phyloP scores from a whole-genome alignment of 257 asterid genomes.

The Ligustrum vulgare region DNA sequence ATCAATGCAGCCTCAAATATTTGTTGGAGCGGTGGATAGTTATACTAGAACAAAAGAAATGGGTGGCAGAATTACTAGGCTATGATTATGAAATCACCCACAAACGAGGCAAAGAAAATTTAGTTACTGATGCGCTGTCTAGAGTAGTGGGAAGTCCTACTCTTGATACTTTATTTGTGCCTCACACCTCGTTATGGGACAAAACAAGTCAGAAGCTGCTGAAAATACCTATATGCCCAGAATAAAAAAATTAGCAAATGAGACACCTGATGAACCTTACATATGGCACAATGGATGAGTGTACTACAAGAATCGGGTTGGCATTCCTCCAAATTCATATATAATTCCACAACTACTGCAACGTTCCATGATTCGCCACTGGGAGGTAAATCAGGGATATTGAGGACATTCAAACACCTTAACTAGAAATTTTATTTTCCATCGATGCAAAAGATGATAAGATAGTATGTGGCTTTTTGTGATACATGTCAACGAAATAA shows the following conservation, averaged over 20 bases:
- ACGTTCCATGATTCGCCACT: background rate
- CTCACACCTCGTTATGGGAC: background rate
- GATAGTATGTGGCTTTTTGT: background rate
- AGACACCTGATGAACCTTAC: background rate
- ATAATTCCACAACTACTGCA: no score
- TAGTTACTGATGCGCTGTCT: background rate
- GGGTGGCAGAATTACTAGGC: background rate
- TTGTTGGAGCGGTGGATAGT: background rate
- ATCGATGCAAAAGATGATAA: background rate
- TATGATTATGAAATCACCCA: no score
- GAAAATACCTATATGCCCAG: background rate
- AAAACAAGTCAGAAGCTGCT: background rate
- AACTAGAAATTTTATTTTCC: background rate
- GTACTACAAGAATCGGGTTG: no score
- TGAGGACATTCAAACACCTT: background rate
- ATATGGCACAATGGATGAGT: background rate
- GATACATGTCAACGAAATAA: no score
- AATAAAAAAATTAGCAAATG: background rate
- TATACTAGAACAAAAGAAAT: background rate
- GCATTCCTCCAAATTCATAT: background rate
- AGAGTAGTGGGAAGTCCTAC: background rate
- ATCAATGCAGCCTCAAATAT: background rate
- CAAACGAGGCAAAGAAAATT: background rate
- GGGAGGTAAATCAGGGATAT: background rate
- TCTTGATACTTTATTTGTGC: no score